Evolutionary conservation across 306 rosid species (phyloP).

Genomic region (Morella rubra): DNA sequence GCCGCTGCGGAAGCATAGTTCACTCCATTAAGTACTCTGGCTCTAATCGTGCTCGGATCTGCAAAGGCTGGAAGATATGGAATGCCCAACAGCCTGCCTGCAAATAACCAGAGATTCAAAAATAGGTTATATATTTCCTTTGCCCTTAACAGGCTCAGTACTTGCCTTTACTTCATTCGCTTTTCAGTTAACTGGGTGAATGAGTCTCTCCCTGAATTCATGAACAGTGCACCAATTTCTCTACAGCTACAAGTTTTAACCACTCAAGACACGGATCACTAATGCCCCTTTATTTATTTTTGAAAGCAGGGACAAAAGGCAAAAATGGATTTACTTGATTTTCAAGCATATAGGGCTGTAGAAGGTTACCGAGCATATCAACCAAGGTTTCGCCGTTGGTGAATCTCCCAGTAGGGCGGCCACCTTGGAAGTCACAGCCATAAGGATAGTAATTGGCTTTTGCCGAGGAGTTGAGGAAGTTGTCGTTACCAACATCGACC

Average conservation of each 20-base stretch:
- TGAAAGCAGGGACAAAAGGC: too few relatives aligned
- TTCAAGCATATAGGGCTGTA: neutral
- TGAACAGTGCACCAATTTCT: too few relatives aligned
- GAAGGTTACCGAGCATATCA: slow-evolving; percentile 62
- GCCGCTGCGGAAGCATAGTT: slow-evolving; percentile 78
- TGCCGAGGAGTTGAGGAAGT: slow-evolving; percentile 48
- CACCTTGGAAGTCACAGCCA: slow-evolving; percentile 57
- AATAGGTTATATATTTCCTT: too few relatives aligned
- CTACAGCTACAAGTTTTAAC: too few relatives aligned
- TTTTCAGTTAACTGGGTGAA: neutral
- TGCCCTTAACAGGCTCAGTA: neutral
- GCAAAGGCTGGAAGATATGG: slow-evolving; percentile 64
- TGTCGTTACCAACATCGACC: slow-evolving; percentile 86
- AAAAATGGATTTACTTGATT: neutral
- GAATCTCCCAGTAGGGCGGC: slow-evolving; percentile 74
- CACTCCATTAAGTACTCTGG: slow-evolving; percentile 55
- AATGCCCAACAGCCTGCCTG: slow-evolving; percentile 67
- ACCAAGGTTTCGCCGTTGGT: slow-evolving; percentile 64
- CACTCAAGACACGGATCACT: too few relatives aligned
- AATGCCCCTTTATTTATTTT: too few relatives aligned
- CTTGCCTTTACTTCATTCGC: neutral
- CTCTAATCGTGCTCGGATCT: slow-evolving; percentile 48
- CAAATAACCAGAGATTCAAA: neutral
- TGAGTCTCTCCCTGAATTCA: too few relatives aligned
- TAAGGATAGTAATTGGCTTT: slow-evolving; percentile 71